Conservation (phyloP, 2,329 filamentous ascomycete genomes). For the Stromatinia cepivora region DNA sequence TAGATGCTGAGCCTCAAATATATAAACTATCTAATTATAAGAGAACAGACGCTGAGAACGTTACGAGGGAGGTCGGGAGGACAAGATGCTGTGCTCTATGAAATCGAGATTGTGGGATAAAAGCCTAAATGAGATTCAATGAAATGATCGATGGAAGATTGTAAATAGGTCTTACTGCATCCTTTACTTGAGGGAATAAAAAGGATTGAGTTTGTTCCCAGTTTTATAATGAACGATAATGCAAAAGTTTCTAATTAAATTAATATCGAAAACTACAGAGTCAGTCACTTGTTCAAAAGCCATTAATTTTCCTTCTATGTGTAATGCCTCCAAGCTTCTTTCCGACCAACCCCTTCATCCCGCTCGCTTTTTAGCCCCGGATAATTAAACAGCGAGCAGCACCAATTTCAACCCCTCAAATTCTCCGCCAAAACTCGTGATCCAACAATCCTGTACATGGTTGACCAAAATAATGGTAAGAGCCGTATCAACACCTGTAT, state of each 20-base stretch:
- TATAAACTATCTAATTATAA: neutral
- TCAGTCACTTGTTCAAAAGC: neutral
- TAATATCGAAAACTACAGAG: neutral
- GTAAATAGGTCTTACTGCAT: neutral
- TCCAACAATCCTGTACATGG: constrained; percentile 3
- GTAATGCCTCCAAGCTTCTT: neutral
- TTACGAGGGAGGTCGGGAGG: neutral
- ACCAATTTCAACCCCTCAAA: constrained; percentile 13
- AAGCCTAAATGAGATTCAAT: constrained; percentile 10
- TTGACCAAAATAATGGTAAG: neutral
- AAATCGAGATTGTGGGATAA: constrained; percentile 17
- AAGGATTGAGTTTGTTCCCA: no score
- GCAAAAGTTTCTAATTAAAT: neutral
- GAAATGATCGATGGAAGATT: neutral
- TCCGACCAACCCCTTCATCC: constrained; percentile 15
- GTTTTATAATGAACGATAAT: neutral
- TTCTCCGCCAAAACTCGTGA: constrained; percentile 25
- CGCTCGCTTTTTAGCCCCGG: constrained; percentile 22
- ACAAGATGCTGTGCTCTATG: constrained; percentile 14
- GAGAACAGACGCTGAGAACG: neutral
- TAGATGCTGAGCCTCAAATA: constrained; percentile 5
- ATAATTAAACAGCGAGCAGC: constrained; percentile 20
- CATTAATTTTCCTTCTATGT: neutral
- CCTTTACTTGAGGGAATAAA: neutral
- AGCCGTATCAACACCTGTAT: neutral